These are phyloP conservation scores for Colletotrichum nymphaeae DNA, from an alignment of 2,329 filamentous ascomycete species.

Conservation along the genomic window DNA sequence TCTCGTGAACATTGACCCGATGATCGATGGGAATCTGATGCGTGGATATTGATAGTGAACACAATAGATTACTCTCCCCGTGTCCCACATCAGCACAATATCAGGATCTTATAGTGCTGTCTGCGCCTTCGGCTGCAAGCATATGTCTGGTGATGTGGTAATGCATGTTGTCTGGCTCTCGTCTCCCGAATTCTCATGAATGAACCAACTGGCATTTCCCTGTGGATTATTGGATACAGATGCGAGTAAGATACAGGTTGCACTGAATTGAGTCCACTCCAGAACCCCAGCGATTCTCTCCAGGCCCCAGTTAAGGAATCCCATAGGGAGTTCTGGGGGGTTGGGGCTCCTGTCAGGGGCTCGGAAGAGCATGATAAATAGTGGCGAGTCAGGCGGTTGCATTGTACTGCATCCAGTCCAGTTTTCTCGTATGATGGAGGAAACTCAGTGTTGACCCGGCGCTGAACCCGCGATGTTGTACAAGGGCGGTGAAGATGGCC, in stretches of 20 bases:
- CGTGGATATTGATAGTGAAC: background rate
- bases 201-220: background rate
- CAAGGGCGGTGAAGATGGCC: background rate
- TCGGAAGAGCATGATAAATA: background rate
- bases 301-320: background rate
- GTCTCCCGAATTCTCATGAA: background rate
- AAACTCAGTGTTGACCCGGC: background rate
- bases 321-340: background rate
- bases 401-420: background rate
- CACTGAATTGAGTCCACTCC: background rate
- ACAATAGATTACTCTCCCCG: background rate
- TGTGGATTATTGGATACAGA: background rate
- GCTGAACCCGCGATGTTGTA: background rate
- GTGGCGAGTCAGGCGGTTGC: slow-evolving; percentile 15
- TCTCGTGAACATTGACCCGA: background rate
- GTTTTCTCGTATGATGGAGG: slow-evolving; percentile 20
- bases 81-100: background rate
- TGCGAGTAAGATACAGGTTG: background rate
- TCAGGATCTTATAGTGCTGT: background rate
- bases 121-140: background rate
- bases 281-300: slow-evolving; percentile 2
- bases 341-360: background rate
- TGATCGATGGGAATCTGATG: background rate
- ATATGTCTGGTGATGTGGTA: background rate
- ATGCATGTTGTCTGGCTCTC: background rate